Percentiles rank a stretch among this genome's conserved stretches.
These are phyloP conservation scores for Platismatia glauca DNA, from an alignment of 495 filamentous ascomycete species.

Conservation along the genomic window DNA sequence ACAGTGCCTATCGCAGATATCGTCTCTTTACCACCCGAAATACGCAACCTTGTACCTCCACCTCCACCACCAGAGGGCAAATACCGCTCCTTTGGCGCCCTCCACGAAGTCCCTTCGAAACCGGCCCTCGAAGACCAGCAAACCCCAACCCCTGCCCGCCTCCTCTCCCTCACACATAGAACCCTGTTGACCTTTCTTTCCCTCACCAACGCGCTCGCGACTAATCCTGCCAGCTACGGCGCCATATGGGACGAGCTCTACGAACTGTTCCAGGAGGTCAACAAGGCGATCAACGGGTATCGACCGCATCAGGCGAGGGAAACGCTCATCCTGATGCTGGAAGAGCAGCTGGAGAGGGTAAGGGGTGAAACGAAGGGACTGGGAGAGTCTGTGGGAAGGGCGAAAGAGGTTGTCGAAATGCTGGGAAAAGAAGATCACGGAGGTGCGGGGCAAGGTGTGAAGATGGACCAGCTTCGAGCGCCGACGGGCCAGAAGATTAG, in stretches of 20 bases:
- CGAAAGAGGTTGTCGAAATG: slow-evolving; percentile 60
- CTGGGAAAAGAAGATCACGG: slow-evolving; percentile 43
- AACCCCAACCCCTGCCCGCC: slow-evolving; percentile 48
- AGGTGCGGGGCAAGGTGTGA: slow-evolving; percentile 27
- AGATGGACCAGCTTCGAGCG: slow-evolving; percentile 5
- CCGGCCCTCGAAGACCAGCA: slow-evolving; percentile 55
- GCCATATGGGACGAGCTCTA: slow-evolving; percentile 68
- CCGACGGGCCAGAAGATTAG: slow-evolving; percentile 7
- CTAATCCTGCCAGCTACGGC: slow-evolving; percentile 49
- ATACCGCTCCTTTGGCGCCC: slow-evolving; percentile 67
- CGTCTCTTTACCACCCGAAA: slow-evolving; percentile 56
- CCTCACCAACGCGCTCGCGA: slow-evolving; percentile 58
- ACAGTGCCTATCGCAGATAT: slow-evolving; percentile 30
- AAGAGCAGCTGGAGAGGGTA: slow-evolving; percentile 67
- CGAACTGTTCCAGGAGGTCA: slow-evolving; percentile 75
- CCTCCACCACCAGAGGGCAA: slow-evolving; percentile 58
- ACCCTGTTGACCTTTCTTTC: slow-evolving; percentile 79
- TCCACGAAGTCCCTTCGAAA: slow-evolving; percentile 53
- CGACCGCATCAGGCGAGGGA: slow-evolving; percentile 92
- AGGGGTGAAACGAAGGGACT: slow-evolving; percentile 54
- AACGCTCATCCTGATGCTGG: slow-evolving; percentile 83
- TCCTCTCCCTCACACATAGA: slow-evolving; percentile 71
- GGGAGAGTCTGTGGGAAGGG: slow-evolving; percentile 54
- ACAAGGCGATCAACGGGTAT: slow-evolving; percentile 87
- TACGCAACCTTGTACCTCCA: slow-evolving; percentile 75